Evolutionary conservation across 2,329 filamentous ascomycete genomes (phyloP), one percentile per base, ranked within the genome.

Genomic region (Fusarium compactum): DNA sequence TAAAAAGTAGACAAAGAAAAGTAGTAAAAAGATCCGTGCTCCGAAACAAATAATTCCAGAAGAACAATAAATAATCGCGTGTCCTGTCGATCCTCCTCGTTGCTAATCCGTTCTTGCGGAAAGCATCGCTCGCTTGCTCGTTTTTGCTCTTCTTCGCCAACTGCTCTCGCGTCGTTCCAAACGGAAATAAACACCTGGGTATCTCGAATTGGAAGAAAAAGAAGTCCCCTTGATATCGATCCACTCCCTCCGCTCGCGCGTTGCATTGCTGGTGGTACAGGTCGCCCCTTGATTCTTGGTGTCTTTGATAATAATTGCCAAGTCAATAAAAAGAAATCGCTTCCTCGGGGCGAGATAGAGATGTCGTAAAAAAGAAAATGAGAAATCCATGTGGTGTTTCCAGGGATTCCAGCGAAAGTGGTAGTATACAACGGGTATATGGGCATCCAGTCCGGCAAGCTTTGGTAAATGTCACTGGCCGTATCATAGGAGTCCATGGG

Each of bases 161-260:
- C 69, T 70, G 73, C 73, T 73, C 73, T 73, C 73, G 73, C 72
- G 70, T 70, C 72, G 60, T 69, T 74, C 71, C 71, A 63, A 74
- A 74, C 62, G 73, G 73, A 48, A 76, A 75, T 69, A 74, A 75
- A 70, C 74, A 69, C 52, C 52, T 72, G 79, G 79, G 79, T 80
- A 80, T 80, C 79, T 79, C 75, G 72, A 78, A 74, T 78, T 76
- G 76, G 75, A 74, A 78, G 74, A 78, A 75, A 65, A 66, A 61
- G 29, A 65, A 69, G 69, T 72, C 72, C 72, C 76, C 77, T 70
- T 72, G 68, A 72, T 75, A 73, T 76, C 71, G 67, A 74, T 74
- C 62, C 62, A 68, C 70, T 72, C 73, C 50, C 70, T 74, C 70
- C 65, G 71, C 67, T 70, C 73, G 72, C 71, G 64, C 58, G 32